Evolutionary conservation across 2,329 filamentous ascomycete species (phyloP), one percentile per base, ranked within the genome.

Genomic region (Penicillium sp.): DNA sequence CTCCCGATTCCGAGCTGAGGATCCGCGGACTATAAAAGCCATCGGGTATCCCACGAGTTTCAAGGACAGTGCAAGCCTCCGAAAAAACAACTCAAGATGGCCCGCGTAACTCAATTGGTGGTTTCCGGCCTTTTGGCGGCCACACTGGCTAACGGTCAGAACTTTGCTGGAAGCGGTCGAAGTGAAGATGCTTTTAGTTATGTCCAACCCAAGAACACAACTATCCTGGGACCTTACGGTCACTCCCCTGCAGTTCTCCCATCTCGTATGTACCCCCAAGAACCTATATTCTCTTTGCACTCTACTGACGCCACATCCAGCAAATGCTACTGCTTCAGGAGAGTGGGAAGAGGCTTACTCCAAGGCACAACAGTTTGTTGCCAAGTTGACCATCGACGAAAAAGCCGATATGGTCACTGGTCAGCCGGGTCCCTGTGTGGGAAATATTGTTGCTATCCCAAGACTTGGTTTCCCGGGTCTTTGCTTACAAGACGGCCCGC

Each of bases 401-500:
- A 70, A 70, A 34, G 60, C 62, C 3, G 58, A 61, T 36, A 56
- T 70, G 52, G 66, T 64, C 16, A 66, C 67, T 2, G 67, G 67
- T 18, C 56, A 62, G 49, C 57, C 57, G 8, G 67, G 67, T 4
- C 65, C 66, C 0, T 71, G 68, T 40, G 67, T 69, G 16, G 68
- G 68, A n/a, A 70, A 70, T 34, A 63, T 68, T n/a, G 58, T 64
- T 3, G 61, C 67, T 11, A 68, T 69, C 39, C 61, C 61, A 4
- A 63, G 63, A 24, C 63, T 69, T 27, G 64, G 62, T 36, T 70
- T 71, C 45, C 61, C 54, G 13, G 67, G 65, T 21, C 57, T 71
- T 14, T 71, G 68, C 45, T 50, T 71, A 1, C 67, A 70, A 45
- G 63, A 71, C 31, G 66, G 67, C 0, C 68, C 67, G 1, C 49